phyloP scores from a whole-genome alignment of 306 rosid genomes.

The Malus sylvestris region DNA sequence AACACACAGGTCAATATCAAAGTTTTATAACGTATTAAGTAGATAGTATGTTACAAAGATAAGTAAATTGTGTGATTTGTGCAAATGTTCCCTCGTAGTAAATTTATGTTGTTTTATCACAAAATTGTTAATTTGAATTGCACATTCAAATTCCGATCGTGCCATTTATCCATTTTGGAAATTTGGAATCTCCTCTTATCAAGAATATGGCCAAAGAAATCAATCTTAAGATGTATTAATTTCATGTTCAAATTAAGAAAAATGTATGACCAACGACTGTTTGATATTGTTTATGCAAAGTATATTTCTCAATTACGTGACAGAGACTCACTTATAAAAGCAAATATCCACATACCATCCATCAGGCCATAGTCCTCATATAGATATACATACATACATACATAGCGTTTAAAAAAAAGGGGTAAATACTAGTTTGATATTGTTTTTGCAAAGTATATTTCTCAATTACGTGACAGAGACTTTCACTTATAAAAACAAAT shows the following conservation, averaged over 20 bases:
- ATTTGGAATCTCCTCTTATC: not conserved
- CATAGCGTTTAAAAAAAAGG: too few species aligned
- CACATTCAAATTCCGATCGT: not conserved
- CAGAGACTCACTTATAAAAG: not conserved
- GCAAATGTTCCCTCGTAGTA: not conserved
- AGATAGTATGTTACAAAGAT: not conserved
- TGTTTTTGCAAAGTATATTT: too few species aligned
- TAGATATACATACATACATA: too few species aligned
- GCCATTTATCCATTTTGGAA: not conserved
- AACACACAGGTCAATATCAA: not conserved
- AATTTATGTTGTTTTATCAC: not conserved
- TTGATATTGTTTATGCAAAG: not conserved
- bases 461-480: too few species aligned
- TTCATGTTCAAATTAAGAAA: not conserved
- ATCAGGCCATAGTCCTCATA: too few species aligned
- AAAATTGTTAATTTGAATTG: not conserved
- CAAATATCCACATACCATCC: not conserved
- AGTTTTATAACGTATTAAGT: not conserved
- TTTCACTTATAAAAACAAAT: too few species aligned
- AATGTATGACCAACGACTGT: not conserved
- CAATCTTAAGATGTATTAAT: not conserved
- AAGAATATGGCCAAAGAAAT: too few species aligned
- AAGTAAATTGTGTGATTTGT: not conserved
- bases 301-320: too few species aligned
- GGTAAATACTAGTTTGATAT: too few species aligned